phyloP scores from a whole-genome alignment of 768 basidiomycete species.

The Naematelia aurantialba region DNA sequence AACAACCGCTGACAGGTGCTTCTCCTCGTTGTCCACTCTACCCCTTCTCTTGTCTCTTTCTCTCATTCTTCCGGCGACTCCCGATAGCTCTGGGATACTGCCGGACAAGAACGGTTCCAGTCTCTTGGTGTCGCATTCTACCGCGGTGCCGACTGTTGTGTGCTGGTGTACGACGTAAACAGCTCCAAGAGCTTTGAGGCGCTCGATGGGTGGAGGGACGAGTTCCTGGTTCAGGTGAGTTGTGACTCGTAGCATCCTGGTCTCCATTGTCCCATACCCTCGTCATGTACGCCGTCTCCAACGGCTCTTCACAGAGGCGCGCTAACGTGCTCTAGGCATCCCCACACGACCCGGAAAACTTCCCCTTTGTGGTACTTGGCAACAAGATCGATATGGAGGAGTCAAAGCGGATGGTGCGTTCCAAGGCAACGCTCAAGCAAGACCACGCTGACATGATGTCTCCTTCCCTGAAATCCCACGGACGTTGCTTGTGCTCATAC shows the following conservation, averaged over 20 bases:
- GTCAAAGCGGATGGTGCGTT: slow-evolving; percentile 84
- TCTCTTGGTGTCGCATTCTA: slow-evolving; percentile 98
- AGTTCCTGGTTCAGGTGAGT: slow-evolving; percentile 76
- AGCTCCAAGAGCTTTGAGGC: slow-evolving; percentile 98
- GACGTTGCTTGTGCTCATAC: too few species aligned
- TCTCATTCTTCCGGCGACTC: slow-evolving; percentile 1
- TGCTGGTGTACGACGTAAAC: slow-evolving; percentile 98
- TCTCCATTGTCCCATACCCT: background rate
- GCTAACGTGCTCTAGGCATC: too few species aligned
- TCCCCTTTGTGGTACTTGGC: slow-evolving; percentile 98
- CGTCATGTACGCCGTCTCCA: background rate
- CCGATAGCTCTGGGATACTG: slow-evolving; percentile 91
- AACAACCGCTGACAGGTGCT: background rate
- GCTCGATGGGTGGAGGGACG: slow-evolving; percentile 97
- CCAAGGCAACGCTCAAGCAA: background rate
- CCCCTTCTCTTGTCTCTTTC: background rate
- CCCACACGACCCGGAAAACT: slow-evolving; percentile 98
- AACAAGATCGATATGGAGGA: slow-evolving; percentile 99
- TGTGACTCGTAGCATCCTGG: background rate
- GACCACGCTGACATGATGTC: too few species aligned
- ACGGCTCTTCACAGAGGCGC: too few species aligned
- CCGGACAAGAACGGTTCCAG: slow-evolving; percentile 99
- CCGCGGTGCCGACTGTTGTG: slow-evolving; percentile 97
- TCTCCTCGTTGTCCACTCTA: background rate
- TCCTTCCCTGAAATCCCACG: too few species aligned